Conservation (phyloP, 306 rosid species). For the Rosa persica region DNA sequence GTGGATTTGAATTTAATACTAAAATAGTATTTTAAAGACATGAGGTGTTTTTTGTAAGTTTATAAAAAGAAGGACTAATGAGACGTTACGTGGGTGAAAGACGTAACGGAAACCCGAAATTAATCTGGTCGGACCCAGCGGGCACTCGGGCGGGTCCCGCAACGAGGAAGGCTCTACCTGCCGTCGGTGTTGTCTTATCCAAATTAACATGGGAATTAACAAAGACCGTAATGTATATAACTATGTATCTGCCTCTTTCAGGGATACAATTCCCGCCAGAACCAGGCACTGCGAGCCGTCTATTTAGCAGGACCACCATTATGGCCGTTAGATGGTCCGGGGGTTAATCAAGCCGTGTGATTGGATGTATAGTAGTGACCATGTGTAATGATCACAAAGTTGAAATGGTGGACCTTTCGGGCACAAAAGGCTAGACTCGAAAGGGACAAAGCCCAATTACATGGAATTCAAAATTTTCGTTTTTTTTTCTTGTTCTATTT, state of each 20-base stretch:
- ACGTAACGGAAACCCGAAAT: conserved; percentile 54
- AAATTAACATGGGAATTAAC: conserved; percentile 19
- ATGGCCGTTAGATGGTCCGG: conserved; percentile 24
- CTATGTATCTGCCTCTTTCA: background rate
- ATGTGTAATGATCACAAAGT: conserved; percentile 55
- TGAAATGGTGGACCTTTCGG: conserved; percentile 30
- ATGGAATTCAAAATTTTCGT: background rate
- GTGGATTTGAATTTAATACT: too few species aligned
- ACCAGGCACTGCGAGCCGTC: conserved; percentile 29
- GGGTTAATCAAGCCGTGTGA: conserved; percentile 24
- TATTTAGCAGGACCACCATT: conserved; percentile 13
- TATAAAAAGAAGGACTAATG: background rate
- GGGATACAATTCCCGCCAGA: conserved; percentile 57
- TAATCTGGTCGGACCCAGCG: conserved; percentile 8
- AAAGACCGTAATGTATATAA: background rate
- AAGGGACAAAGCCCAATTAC: conserved; percentile 7
- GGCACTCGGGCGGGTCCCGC: conserved; percentile 41
- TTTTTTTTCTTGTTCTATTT: background rate
- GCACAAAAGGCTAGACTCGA: conserved; percentile 18
- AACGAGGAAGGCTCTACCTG: conserved; percentile 43
- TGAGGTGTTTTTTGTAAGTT: conserved; percentile 21
- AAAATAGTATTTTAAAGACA: too few species aligned
- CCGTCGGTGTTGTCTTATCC: conserved; percentile 83
- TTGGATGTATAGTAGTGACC: conserved; percentile 25
- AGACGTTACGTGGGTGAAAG: conserved; percentile 29